phyloP scores from a whole-genome alignment of 164 flowering plant genomes.

The Buxus sempervirens region DNA sequence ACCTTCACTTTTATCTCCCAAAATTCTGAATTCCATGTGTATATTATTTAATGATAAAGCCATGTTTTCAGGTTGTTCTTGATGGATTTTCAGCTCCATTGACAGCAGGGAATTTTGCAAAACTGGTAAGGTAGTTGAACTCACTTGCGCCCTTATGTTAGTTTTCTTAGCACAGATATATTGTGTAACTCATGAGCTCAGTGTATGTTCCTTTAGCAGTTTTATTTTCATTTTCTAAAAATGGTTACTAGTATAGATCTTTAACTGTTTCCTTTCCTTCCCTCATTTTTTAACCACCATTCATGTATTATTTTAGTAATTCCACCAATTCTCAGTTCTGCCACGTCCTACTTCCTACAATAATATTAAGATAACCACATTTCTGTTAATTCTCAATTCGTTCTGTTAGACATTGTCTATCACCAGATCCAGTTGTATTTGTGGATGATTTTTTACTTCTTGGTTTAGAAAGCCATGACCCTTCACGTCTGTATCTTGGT shows the following conservation, averaged over 20 bases:
- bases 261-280: neutral
- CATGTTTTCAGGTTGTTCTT: constrained; percentile 59
- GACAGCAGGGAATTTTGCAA: constrained; percentile 89
- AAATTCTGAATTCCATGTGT: neutral
- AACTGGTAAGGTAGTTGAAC: constrained; percentile 84
- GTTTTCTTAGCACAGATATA: neutral
- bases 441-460: no score
- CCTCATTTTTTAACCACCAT: neutral
- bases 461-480: neutral
- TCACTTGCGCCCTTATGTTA: constrained; percentile 14
- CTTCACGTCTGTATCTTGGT: neutral
- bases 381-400: no score
- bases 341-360: no score
- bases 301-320: no score
- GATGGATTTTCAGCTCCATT: constrained; percentile 97
- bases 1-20: neutral
- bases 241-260: no score
- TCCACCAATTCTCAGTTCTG: no score
- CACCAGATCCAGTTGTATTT: no score
- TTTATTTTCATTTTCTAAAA: neutral
- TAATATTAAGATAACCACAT: no score
- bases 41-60: neutral
- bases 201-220: neutral
- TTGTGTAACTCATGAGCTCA: neutral
- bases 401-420: no score